Percentiles rank a stretch among this genome's conserved stretches.
phyloP scores from a whole-genome alignment of 352 stramenopile species.

The Phytophthora pisi region DNA sequence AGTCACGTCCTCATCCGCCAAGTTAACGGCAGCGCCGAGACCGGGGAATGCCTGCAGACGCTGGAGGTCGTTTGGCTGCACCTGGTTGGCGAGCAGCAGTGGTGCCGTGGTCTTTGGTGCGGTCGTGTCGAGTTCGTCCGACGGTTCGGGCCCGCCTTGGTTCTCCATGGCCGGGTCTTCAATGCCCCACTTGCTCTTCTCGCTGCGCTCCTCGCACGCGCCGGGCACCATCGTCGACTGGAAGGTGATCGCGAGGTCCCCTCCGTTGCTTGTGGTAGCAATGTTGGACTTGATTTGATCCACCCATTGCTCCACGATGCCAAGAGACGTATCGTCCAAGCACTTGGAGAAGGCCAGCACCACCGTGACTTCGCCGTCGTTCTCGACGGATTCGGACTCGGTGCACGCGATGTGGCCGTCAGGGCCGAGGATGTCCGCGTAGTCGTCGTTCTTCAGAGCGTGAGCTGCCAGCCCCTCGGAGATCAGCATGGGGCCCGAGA shows the following conservation, averaged over 20 bases:
- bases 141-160: conserved; percentile 2
- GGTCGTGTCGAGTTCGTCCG: neutral
- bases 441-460: conserved; percentile 6
- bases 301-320: conserved; percentile 56
- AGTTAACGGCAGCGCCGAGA: conserved; percentile 38
- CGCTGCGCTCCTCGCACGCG: conserved; percentile 37
- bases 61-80: conserved; percentile 31
- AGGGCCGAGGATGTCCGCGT: neutral
- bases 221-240: conserved; percentile 52
- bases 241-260: conserved; percentile 29
- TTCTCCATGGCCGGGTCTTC: conserved; percentile 24
- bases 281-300: conserved; percentile 29
- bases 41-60: conserved; percentile 44
- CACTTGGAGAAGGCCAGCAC: conserved; percentile 76
- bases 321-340: conserved; percentile 46
- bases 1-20: conserved; percentile 10
- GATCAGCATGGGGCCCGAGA: conserved; percentile 23
- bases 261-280: neutral
- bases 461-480: conserved; percentile 16
- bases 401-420: conserved; percentile 28
- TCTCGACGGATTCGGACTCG: conserved; percentile 11
- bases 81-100: conserved; percentile 19
- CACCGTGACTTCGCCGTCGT: conserved; percentile 34
- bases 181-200: conserved; percentile 30
- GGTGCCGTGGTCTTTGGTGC: neutral